Base-by-base conservation (phyloP, 768 basidiomycete genomes). In the Pluteus cervinus region DNA sequence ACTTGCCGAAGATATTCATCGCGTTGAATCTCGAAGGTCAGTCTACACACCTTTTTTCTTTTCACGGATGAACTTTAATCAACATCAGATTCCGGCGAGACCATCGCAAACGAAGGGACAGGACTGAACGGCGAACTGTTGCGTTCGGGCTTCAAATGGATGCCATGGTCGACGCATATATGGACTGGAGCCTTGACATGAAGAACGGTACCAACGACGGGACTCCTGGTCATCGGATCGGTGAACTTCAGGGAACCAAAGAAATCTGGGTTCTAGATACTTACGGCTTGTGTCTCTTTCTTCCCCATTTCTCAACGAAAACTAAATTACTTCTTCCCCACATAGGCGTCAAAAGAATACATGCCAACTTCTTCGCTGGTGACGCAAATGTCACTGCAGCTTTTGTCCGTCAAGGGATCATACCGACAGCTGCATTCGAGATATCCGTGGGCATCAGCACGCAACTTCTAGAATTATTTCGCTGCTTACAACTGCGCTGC, bases 401-500 rank as follows among this genome's bases (percentile, higher is more conserved):
- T 3, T 31, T 58, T 1, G 29, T 59, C 21, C 24, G 37, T 2
- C 48, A 52, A 23, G 55, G 58, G 6, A 33, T 56, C 4, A 36
- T 62, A 4, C 56, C 55, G 4, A 50, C 33, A 21, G 29, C 56
- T 6, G 57, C 58, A 3, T 45, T 43, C 14, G 11, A 11, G 3
- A 53, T 51, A 3, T 29, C 37, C 2, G 21, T 46, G 10, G 52
- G 50, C 6, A 41, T 60, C 16, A 43, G 53, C 3, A 42, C 46
- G 1, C 36, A 42, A 3, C 33, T 50, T 3, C 41, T 61, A 2
- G 50, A 60, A 24, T 30, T 55, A 2, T 61, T 40, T 32, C 47
- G 46, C 10, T 36, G 16, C 3, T 25, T 25, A 8, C 46, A 44
- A 33, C 47, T 51, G 2, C 36, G 45, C 7, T 57, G 49, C 25